Conservation (phyloP, 2,329 filamentous ascomycete species). For the Cordyceps cicadae region DNA sequence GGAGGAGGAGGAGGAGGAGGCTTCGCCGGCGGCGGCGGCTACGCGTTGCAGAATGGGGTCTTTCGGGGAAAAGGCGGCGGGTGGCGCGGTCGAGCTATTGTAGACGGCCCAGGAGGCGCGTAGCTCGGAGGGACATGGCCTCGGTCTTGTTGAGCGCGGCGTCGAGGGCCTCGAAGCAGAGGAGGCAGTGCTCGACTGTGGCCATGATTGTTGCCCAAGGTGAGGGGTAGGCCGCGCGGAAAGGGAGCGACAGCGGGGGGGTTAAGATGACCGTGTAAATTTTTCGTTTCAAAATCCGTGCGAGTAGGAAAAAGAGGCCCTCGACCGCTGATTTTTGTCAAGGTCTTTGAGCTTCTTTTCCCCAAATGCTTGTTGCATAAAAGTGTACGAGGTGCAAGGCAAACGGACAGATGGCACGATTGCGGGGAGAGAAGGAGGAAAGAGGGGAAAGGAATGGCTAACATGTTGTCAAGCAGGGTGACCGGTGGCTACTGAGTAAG, state of each 20-base stretch:
- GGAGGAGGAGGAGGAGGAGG: conserved; percentile 28
- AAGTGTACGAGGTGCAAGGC: background rate
- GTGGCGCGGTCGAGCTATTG: conserved; percentile 16
- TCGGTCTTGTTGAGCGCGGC: conserved; percentile 65
- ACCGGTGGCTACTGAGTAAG: too few species aligned
- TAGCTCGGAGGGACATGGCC: conserved; percentile 59
- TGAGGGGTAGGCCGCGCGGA: background rate
- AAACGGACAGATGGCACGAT: background rate
- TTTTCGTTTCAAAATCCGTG: too few species aligned
- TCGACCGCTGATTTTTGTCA: background rate
- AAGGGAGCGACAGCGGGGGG: too few species aligned
- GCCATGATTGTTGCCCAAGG: conserved; percentile 53
- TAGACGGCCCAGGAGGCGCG: conserved; percentile 54
- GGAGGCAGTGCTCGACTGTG: conserved; percentile 74
- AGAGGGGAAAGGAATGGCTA: background rate
- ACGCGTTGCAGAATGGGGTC: conserved; percentile 37
- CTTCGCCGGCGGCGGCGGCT: conserved; percentile 20
- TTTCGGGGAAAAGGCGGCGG: conserved; percentile 21
- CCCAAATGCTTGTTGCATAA: background rate
- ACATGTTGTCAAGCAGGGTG: too few species aligned
- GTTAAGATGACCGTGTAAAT: too few species aligned
- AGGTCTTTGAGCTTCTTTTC: background rate
- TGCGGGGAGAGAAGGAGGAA: background rate
- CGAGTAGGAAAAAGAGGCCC: background rate
- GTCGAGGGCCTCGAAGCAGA: conserved; percentile 81